Evolutionary conservation across 176 grass and related monocot genomes (phyloP).

Genomic region (Cenchrus purpureus): DNA sequence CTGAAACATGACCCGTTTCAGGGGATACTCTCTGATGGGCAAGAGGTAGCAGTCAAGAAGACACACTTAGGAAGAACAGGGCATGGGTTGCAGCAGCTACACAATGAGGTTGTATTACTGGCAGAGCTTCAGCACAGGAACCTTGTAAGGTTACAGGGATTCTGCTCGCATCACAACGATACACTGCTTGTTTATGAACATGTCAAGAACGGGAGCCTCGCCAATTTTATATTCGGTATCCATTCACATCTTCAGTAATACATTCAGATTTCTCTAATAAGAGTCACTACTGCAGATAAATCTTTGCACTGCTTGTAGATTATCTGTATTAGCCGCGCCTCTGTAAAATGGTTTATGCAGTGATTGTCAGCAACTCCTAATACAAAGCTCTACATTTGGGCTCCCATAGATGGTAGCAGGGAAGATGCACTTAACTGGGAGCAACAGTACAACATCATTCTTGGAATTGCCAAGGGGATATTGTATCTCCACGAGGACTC

Average conservation of each 20-base stretch:
- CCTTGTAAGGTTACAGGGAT: too few relatives aligned
- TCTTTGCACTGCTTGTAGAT: too few relatives aligned
- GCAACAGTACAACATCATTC: conserved; percentile 46
- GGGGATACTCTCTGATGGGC: conserved; percentile 42
- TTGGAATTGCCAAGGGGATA: conserved; percentile 60
- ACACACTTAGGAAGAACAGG: conserved; percentile 21
- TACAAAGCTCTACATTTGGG: neutral
- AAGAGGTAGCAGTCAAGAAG: conserved; percentile 64
- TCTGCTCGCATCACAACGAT: too few relatives aligned
- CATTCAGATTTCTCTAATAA: too few relatives aligned
- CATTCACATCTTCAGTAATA: too few relatives aligned
- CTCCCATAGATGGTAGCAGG: neutral
- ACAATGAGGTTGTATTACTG: conserved; percentile 49
- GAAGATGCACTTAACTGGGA: conserved; percentile 37
- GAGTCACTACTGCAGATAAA: too few relatives aligned
- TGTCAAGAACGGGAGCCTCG: too few relatives aligned
- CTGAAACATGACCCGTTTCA: conserved; percentile 3
- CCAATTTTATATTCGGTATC: too few relatives aligned
- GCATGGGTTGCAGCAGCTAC: conserved; percentile 43
- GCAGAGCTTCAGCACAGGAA: conserved; percentile 21
- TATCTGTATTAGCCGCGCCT: too few relatives aligned
- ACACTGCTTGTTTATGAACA: too few relatives aligned
- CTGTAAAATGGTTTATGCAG: too few relatives aligned
- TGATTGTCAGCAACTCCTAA: too few relatives aligned
- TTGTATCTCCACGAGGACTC: conserved; percentile 69